Base-by-base conservation (phyloP, 2,329 filamentous ascomycete species). In the Colletotrichum viniferum region DNA sequence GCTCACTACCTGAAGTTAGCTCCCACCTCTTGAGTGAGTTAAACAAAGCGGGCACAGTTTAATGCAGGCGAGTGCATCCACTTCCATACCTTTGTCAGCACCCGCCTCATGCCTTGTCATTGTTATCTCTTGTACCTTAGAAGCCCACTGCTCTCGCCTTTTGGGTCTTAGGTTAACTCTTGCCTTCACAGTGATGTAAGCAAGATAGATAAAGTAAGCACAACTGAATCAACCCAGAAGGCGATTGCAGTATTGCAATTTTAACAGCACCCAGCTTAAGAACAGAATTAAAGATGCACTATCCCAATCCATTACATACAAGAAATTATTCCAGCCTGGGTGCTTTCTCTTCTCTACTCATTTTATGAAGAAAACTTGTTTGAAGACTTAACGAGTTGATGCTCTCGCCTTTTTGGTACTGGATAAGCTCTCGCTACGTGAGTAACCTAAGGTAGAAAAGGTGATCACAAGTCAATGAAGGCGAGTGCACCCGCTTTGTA, bases 301-400 rank as follows among this genome's bases (percentile, higher is more conserved):
- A 2, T 1, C 36, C 36, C 2, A 43, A n/a, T 36, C 34, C 7
- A 36, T 16, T 4, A 16, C 16, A 16, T 8, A 36, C 0, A 36
- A 36, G 7, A 0, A 36, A 36, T 8, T 16, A 4, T 16, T 0
- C 1, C 7, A 36, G 0, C 7, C 4, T 36, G 34, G 7, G 14
- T 16, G 2, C 34, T 36, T 36, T 36, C 34, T 36, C 34, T 36
- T 36, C 34, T 16, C 14, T 36, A 36, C 34, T 36, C 14, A 36
- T 36, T 36, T 16, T 36, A 1, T 32, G 5, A 2, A 6, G 32
- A 32, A 34, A 36, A 6, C 1, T 12, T 7, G 3, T 36, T 7
- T 16, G 30, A 30, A 36, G 34, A 16, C 34, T 36, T 7, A 7
- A 7, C 14, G 16, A 18, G 0, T 43, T n/a, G 4, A n/a, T 43